These are phyloP conservation scores for Phoma herbarum DNA, from an alignment of 2,329 filamentous ascomycete genomes.

Conservation along the genomic window DNA sequence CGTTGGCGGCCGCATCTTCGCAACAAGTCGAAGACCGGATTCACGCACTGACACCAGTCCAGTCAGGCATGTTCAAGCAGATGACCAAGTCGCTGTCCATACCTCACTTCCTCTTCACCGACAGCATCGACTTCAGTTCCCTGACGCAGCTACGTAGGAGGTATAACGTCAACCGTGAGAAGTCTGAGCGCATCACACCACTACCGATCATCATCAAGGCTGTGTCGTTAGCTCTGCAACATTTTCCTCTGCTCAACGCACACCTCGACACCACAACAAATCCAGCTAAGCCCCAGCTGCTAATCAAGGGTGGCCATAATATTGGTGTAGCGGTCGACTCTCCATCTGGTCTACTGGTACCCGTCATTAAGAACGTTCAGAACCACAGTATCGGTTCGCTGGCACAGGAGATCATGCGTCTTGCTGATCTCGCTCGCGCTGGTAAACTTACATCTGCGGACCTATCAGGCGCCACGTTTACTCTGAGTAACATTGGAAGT, in stretches of 20 bases:
- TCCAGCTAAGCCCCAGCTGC: slow-evolving; percentile 73
- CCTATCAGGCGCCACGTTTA: slow-evolving; percentile 87
- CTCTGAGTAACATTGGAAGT: slow-evolving; percentile 94
- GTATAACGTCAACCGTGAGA: slow-evolving; percentile 66
- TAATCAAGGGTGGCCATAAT: slow-evolving; percentile 87
- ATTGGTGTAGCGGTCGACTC: slow-evolving; percentile 97
- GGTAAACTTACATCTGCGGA: slow-evolving; percentile 80
- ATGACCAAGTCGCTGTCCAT: slow-evolving; percentile 94
- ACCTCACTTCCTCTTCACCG: slow-evolving; percentile 94
- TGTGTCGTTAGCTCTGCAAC: slow-evolving; percentile 81
- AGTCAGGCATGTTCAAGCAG: slow-evolving; percentile 94
- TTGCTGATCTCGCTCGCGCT: slow-evolving; percentile 76
- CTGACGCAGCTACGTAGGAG: slow-evolving; percentile 76
- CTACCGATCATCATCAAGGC: slow-evolving; percentile 97
- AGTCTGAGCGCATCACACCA: slow-evolving; percentile 73
- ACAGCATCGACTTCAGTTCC: slow-evolving; percentile 83
- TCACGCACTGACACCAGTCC: slow-evolving; percentile 76
- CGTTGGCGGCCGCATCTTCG: slow-evolving; percentile 29
- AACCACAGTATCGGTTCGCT: slow-evolving; percentile 79
- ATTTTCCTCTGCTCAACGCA: slow-evolving; percentile 88
- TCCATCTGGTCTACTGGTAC: slow-evolving; percentile 85
- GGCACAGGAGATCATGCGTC: slow-evolving; percentile 75
- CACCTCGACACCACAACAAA: slow-evolving; percentile 72
- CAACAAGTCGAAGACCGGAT: slow-evolving; percentile 67
- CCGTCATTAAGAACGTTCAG: slow-evolving; percentile 87